Conservation (phyloP, 768 basidiomycete species). For the Naematelia encephala region DNA sequence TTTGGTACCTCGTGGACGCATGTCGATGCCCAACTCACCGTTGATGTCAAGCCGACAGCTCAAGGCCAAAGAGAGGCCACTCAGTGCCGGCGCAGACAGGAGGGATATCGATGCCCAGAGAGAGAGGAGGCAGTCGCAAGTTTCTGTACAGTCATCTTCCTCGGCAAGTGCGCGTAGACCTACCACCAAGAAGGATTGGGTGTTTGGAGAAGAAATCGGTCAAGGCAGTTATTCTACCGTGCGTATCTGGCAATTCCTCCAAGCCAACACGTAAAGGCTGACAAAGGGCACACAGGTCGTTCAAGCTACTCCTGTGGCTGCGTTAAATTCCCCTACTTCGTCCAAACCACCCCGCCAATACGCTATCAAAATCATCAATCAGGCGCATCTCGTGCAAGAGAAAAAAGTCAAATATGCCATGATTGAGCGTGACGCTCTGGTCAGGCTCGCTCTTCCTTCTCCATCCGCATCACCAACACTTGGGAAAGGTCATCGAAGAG, state of each 20-base stretch:
- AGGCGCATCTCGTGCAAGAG: constrained; percentile 50
- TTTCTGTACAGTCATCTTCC: constrained; percentile 17
- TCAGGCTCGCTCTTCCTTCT: constrained; percentile 40
- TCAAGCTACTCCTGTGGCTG: constrained; percentile 24
- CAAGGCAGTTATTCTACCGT: constrained; percentile 51
- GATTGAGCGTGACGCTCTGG: constrained; percentile 50
- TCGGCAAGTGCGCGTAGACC: constrained; percentile 13
- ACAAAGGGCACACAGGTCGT: constrained; percentile 20
- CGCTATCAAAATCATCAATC: constrained; percentile 52
- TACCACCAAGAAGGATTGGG: constrained; percentile 38
- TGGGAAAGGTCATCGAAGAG: constrained; percentile 25
- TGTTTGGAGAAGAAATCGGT: constrained; percentile 50
- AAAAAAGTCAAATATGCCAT: constrained; percentile 52
- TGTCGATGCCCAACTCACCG: constrained; percentile 12
- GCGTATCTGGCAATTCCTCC: constrained; percentile 12
- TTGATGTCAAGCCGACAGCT: constrained; percentile 3
- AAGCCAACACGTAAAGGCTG: neutral
- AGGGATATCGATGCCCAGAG: constrained; percentile 17
- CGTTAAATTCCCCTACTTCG: constrained; percentile 28
- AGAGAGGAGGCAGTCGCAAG: constrained; percentile 31
- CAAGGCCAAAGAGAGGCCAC: constrained; percentile 12
- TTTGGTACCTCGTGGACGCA: neutral
- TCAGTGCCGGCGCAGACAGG: constrained; percentile 19
- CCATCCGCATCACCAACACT: constrained; percentile 8
- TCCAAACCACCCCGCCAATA: constrained; percentile 32